Base-by-base conservation (phyloP, 805 yeast genomes). In the Starmerella geochares region DNA sequence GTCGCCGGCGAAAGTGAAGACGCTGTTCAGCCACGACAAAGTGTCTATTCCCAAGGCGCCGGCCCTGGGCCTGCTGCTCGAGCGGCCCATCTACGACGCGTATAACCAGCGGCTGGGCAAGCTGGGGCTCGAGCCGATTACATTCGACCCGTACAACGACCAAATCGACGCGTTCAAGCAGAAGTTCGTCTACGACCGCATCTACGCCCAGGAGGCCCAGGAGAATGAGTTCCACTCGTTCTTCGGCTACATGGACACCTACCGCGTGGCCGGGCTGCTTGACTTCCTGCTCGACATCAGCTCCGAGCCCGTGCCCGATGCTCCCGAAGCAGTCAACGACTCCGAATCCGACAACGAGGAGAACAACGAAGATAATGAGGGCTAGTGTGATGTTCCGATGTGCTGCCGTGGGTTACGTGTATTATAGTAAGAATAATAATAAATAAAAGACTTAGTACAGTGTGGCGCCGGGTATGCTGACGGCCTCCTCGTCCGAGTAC, bases 1-100 rank as follows among this genome's bases (percentile, higher is more conserved):
- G 62, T 95, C 96, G 3, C 62, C 77, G 28, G 75, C 75, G 23
- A 78, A 95, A 59, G 84, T 92, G 54, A 63, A 70, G 8, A 85
- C 86, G 60, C 84, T 95, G 3, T 92, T 86, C 63, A 78, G 79
- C 4, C 73, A 78, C 1, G 75, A 75, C 35, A 84, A 81, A 61
- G 76, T 92, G 54, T 87, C 88, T 62, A 84, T 92, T 56, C 98
- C 98, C 49, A 92, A 92, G 67, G 98, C 97, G 0, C 98, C 98
- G 3, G 95, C 97, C 24, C 72, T 92, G 53, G 98, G 98, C 0
- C 71, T 92, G 49, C 69, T 92, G 46, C 74, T 92, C 53, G 97
- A 92, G 62, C 79, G 83, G 50, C 98, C 98, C 0, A 94, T 88
- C 11, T 92, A 86, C 64, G 94, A 84, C 44, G 81, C 84, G 13